Conservation (phyloP, 768 basidiomycete species). For the Lactarius vividus region DNA sequence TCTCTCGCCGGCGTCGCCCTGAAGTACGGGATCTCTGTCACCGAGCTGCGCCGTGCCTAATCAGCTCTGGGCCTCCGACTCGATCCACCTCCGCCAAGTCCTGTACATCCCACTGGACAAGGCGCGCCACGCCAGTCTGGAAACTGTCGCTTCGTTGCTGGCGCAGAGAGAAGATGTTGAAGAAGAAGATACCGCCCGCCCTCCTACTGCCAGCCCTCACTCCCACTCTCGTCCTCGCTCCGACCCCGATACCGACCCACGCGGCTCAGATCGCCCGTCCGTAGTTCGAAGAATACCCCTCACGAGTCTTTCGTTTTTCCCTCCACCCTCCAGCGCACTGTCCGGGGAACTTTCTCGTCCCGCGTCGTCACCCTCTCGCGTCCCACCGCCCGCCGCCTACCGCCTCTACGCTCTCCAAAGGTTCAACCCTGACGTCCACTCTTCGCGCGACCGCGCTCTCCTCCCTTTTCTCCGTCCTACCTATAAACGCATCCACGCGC, state of each 20-base stretch:
- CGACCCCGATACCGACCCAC: conserved; percentile 2
- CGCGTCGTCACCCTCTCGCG: neutral
- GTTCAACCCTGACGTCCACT: conserved; percentile 7
- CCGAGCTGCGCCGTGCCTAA: conserved; percentile 84
- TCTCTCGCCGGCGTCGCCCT: conserved; percentile 85
- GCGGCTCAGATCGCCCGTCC: conserved; percentile 14
- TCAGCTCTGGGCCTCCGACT: conserved; percentile 91
- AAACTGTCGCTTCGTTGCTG: conserved; percentile 31
- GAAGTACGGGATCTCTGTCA: conserved; percentile 82
- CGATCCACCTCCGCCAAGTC: conserved; percentile 81
- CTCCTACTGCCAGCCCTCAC: neutral
- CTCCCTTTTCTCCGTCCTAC: conserved; percentile 26
- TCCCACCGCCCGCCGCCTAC: conserved; percentile 2
- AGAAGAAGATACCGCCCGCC: neutral
- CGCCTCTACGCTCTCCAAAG: conserved; percentile 6
- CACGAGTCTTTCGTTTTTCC: conserved; percentile 36
- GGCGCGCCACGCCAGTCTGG: conserved; percentile 44
- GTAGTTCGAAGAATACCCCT: conserved; percentile 34
- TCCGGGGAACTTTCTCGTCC: neutral
- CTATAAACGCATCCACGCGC: conserved; percentile 25
- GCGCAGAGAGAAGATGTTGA: conserved; percentile 17
- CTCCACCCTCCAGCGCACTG: conserved; percentile 25
- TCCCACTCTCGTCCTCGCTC: neutral
- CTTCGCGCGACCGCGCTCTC: conserved; percentile 20
- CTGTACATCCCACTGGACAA: conserved; percentile 77